phyloP scores from a whole-genome alignment of 352 stramenopile species.

The Globisporangium irregulare region DNA sequence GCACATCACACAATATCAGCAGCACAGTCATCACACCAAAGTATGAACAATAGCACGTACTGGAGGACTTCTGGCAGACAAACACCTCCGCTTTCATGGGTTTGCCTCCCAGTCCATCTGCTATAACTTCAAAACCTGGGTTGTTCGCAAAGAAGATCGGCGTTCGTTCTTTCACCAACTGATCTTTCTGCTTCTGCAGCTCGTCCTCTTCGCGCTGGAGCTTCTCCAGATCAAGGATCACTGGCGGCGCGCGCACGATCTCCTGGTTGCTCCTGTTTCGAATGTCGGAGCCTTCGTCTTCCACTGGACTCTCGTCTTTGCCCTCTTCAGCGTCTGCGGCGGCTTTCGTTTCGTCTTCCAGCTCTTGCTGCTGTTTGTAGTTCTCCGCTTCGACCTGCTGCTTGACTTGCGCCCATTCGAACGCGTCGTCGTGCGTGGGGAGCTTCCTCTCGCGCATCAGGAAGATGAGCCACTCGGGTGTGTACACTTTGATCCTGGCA shows the following conservation, averaged over 20 bases:
- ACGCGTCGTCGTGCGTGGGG: slow-evolving; percentile 18
- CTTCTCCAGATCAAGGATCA: slow-evolving; percentile 34
- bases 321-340: slow-evolving; percentile 14
- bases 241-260: slow-evolving; percentile 39
- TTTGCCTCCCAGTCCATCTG: slow-evolving; percentile 26
- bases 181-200: slow-evolving; percentile 45
- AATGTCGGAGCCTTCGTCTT: slow-evolving; percentile 51
- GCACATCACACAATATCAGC: slow-evolving; percentile 6
- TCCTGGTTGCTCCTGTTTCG: slow-evolving; percentile 29
- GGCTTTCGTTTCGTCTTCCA: slow-evolving; percentile 20
- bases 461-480: slow-evolving; percentile 65
- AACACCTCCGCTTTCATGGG: slow-evolving; percentile 55
- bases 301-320: slow-evolving; percentile 20
- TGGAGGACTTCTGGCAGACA: slow-evolving; percentile 69
- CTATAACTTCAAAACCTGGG: slow-evolving; percentile 50
- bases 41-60: slow-evolving; percentile 25
- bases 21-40: neutral
- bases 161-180: slow-evolving; percentile 54
- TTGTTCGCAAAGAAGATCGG: slow-evolving; percentile 79
- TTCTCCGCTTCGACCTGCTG: slow-evolving; percentile 29
- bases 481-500: slow-evolving; percentile 34
- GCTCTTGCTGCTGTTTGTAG: slow-evolving; percentile 15
- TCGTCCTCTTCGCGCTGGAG: slow-evolving; percentile 40
- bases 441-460: slow-evolving; percentile 42
- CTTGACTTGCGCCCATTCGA: slow-evolving; percentile 36